Percentiles rank a stretch among this genome's conserved stretches.
These are phyloP conservation scores for Colletotrichum spaethianum DNA, from an alignment of 2,329 filamentous ascomycete species.

Conservation along the genomic window DNA sequence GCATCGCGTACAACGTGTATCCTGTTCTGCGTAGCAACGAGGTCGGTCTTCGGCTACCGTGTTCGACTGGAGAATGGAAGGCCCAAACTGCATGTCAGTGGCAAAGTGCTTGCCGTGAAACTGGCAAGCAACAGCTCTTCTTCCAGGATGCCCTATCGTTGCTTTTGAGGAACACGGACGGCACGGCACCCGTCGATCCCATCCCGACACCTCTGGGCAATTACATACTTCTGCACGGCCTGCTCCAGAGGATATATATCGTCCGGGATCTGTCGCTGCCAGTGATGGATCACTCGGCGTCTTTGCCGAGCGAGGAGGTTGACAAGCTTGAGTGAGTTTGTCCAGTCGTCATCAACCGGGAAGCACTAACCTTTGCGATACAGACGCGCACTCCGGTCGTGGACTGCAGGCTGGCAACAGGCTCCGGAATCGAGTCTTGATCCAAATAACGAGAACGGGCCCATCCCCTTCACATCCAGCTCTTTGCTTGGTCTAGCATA, in stretches of 20 bases:
- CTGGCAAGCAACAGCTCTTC: constrained; percentile 51
- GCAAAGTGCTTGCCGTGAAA: constrained; percentile 47
- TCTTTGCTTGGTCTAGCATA: constrained; percentile 62
- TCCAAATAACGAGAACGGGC: constrained; percentile 57
- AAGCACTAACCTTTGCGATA: neutral
- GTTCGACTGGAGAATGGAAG: constrained; percentile 55
- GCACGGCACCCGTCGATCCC: constrained; percentile 49
- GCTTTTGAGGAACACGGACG: constrained; percentile 48
- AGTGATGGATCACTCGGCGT: constrained; percentile 49
- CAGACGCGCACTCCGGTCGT: constrained; percentile 53
- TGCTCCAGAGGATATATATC: constrained; percentile 56
- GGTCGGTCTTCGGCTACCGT: constrained; percentile 52
- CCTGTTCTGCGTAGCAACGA: constrained; percentile 55
- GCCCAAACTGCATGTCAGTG: constrained; percentile 49
- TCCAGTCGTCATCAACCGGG: neutral
- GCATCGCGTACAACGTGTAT: constrained; percentile 56
- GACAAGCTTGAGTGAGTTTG: constrained; percentile 53
- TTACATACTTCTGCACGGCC: constrained; percentile 54
- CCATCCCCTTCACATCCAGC: constrained; percentile 60
- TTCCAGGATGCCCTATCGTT: constrained; percentile 55
- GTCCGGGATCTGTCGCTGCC: constrained; percentile 55
- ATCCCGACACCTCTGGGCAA: constrained; percentile 56
- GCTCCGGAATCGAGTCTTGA: constrained; percentile 56
- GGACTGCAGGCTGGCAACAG: constrained; percentile 57
- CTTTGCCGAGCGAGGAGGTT: constrained; percentile 52